Evolutionary conservation across 192 early-diverging fungal genomes (phyloP), one percentile per base, ranked within the genome.

Genomic region (Helicostylum pulchrum): DNA sequence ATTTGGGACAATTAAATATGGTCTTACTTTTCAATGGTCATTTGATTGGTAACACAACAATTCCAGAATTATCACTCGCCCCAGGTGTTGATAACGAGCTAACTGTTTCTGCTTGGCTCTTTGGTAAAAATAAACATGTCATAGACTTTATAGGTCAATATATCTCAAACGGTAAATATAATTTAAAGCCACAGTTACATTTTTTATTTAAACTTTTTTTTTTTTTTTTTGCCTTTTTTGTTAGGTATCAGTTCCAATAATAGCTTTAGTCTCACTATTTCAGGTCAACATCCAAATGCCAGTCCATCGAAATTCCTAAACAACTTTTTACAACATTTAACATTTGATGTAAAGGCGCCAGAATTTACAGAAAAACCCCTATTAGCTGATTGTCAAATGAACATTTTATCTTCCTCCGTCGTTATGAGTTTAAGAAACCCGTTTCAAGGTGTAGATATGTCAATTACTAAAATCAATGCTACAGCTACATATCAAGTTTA

Each of bases 341-440:
- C n/a, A 44, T 75, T 75, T 46, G 43, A 39, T 20, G 50, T 64
- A 36, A 51, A 49, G 2, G 49, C 61, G 10, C 74, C 74, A 34
- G 48, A 31, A 2, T 51, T 75, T 31, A 19, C 47, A 23, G 50
- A 63, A 20, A 32, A 17, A 11, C 10, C 68, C 23, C 21, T 75
- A 32, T 39, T 75, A 32, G 26, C 64, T 19, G 57, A 65, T 19
- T 47, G 57, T 20, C 64, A 70, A 20, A 66, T 75, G 44, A 67
- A 71, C n/a, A 54, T 75, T 12, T 34, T 75, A 5, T 75, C 74
- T 46, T 75, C 74, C 3, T 67, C 68, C 2, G 62, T 51, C 14
- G 43, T 70, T 6, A 20, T 70, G 32, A 71, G 64, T 39, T 36
- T 75, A 12, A 30, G 43, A 15, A 75, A 75, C 34, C 67, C 74